Evolutionary conservation across 148 eudicot species (phyloP).

Genomic region (Rhododendron henanense): DNA sequence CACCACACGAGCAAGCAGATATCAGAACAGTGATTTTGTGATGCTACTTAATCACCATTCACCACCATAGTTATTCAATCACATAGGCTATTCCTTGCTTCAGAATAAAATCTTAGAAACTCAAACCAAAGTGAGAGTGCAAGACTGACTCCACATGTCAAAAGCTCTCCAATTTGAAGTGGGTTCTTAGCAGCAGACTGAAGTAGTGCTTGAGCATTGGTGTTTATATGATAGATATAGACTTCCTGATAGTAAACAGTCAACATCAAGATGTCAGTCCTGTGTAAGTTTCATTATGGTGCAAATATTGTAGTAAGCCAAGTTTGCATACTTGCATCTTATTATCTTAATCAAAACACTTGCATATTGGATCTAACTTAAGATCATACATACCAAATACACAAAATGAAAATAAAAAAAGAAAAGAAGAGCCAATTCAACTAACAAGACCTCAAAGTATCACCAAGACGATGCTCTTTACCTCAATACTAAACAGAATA

Average conservation of each 20-base stretch:
- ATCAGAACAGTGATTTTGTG: neutral
- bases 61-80: neutral
- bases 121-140: conserved; percentile 13
- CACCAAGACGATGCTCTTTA: neutral
- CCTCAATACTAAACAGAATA: neutral
- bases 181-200: conserved; percentile 89
- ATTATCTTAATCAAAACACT: neutral
- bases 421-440: neutral
- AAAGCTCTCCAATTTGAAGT: conserved; percentile 89
- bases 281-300: neutral
- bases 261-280: conserved; percentile 11
- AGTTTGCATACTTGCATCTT: neutral
- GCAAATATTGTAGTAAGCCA: neutral
- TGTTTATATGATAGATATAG: conserved; percentile 87
- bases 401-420: neutral
- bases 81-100: neutral
- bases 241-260: conserved; percentile 61
- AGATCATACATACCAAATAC: neutral
- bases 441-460: neutral
- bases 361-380: neutral
- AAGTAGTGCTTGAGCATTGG: conserved; percentile 89
- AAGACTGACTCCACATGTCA: conserved; percentile 96
- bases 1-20: neutral
- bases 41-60: neutral
- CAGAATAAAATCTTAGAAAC: neutral